These are phyloP conservation scores for Pseudohyphozyma bogoriensis DNA, from an alignment of 768 basidiomycete species.

Conservation along the genomic window DNA sequence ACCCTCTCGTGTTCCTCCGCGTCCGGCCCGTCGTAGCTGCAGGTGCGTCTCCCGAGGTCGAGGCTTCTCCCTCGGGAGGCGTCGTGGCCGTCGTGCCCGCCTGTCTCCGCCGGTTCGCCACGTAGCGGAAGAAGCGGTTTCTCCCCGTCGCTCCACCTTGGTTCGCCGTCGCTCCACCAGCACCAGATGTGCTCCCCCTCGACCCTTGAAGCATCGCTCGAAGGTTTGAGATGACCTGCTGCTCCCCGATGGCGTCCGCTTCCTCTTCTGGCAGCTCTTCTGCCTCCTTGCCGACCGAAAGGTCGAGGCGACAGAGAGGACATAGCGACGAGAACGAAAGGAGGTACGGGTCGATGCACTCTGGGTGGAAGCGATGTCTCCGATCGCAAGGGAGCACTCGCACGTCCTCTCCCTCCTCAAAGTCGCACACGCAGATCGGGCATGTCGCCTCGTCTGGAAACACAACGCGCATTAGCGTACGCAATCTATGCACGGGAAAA, in stretches of 20 bases:
- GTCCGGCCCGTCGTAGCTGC: not conserved
- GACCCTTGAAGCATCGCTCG: conserved; percentile 11
- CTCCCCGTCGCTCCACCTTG: not conserved
- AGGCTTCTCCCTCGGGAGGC: too few relatives aligned
- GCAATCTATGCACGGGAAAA: too few relatives aligned
- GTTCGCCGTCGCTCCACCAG: too few relatives aligned
- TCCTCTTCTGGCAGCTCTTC: not conserved
- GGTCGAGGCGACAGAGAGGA: conserved; percentile 62
- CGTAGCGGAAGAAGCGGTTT: not conserved
- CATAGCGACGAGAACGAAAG: conserved; percentile 81
- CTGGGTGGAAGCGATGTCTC: conserved; percentile 78
- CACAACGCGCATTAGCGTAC: not conserved
- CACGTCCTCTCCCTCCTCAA: conserved; percentile 85
- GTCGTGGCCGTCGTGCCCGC: too few relatives aligned
- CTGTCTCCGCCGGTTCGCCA: conserved; percentile 1
- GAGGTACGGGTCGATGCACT: conserved; percentile 88
- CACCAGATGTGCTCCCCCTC: not conserved
- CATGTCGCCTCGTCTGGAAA: conserved; percentile 55
- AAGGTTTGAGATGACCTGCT: conserved; percentile 21
- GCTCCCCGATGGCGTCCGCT: conserved; percentile 9
- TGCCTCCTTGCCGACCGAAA: not conserved
- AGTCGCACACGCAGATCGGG: conserved; percentile 89
- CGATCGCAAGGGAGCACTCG: conserved; percentile 84
- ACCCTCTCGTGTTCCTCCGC: too few relatives aligned
- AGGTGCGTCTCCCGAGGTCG: too few relatives aligned